Conservation (phyloP, 805 yeast species). For the Kazachstania psychrophila region DNA sequence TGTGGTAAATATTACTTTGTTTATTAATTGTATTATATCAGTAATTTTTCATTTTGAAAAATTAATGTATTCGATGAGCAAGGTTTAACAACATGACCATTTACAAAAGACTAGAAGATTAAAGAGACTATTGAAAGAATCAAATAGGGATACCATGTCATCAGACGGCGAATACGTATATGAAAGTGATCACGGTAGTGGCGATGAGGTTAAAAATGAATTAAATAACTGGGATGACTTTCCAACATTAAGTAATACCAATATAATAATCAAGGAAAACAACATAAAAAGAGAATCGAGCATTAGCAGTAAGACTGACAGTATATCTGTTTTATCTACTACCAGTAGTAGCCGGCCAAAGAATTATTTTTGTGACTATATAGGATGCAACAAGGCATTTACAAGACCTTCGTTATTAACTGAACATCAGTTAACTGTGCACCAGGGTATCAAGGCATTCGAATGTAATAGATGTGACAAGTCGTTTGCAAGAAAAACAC, state of each 20-base stretch:
- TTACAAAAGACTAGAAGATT: too few relatives aligned
- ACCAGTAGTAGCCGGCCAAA: constrained; percentile 43
- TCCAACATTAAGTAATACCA: not conserved
- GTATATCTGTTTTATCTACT: not conserved
- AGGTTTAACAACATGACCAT: too few relatives aligned
- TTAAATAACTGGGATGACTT: not conserved
- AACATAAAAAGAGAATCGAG: not conserved
- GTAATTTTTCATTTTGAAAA: too few relatives aligned
- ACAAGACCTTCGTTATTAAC: constrained; percentile 72
- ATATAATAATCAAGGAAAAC: not conserved
- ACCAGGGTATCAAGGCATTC: constrained; percentile 72
- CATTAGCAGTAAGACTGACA: not conserved
- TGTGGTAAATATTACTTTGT: too few relatives aligned
- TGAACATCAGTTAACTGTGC: constrained; percentile 65
- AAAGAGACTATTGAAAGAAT: too few relatives aligned
- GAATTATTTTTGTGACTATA: constrained; percentile 50
- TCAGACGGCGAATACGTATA: constrained; percentile 1
- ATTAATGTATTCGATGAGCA: not conserved
- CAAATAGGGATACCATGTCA: too few relatives aligned
- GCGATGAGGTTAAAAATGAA: constrained; percentile 1
- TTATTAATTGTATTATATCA: too few relatives aligned
- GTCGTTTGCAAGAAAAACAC: constrained; percentile 68
- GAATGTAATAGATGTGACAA: constrained; percentile 55
- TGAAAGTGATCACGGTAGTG: constrained; percentile 4
- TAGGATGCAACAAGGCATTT: constrained; percentile 67